Evolutionary conservation across 2,329 filamentous ascomycete species (phyloP).

Genomic region (Microcera coccophila): DNA sequence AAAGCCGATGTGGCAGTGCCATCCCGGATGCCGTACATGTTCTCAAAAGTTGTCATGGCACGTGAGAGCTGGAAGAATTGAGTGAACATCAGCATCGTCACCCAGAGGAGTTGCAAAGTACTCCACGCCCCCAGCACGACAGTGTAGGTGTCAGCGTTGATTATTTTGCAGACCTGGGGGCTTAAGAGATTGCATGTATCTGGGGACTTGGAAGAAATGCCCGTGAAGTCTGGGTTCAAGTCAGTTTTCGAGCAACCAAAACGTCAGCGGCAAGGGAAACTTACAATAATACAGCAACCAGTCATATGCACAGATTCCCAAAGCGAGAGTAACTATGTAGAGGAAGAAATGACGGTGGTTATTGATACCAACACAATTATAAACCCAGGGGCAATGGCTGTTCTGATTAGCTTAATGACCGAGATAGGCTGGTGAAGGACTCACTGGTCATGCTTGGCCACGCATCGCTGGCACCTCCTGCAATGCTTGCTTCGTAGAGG

Average conservation of each 20-base stretch:
- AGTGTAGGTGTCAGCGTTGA: constrained; percentile 81
- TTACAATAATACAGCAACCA: constrained; percentile 69
- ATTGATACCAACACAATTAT: constrained; percentile 93
- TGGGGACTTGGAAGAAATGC: constrained; percentile 50
- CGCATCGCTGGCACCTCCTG: constrained; percentile 82
- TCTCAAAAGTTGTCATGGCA: constrained; percentile 94
- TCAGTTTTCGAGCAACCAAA: constrained; percentile 13
- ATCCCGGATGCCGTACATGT: constrained; percentile 78
- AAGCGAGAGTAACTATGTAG: constrained; percentile 74
- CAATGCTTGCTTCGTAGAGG: constrained; percentile 96
- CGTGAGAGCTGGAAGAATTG: constrained; percentile 89
- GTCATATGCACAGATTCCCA: constrained; percentile 70
- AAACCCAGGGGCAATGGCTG: constrained; percentile 95
- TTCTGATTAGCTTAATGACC: constrained; percentile 20
- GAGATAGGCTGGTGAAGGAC: constrained; percentile 27
- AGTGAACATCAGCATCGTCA: constrained; percentile 93
- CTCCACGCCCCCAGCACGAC: constrained; percentile 77
- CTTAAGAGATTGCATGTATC: constrained; percentile 70
- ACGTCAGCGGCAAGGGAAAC: constrained; percentile 23
- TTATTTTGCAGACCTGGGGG: constrained; percentile 67
- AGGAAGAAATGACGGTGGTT: constrained; percentile 95
- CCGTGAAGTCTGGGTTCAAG: constrained; percentile 52
- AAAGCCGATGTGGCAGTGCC: constrained; percentile 63
- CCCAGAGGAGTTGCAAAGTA: constrained; percentile 84
- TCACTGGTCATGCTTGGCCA: constrained; percentile 95